Conservation (phyloP, 176 grass and related monocot species). For the Musa schizocarpa region DNA sequence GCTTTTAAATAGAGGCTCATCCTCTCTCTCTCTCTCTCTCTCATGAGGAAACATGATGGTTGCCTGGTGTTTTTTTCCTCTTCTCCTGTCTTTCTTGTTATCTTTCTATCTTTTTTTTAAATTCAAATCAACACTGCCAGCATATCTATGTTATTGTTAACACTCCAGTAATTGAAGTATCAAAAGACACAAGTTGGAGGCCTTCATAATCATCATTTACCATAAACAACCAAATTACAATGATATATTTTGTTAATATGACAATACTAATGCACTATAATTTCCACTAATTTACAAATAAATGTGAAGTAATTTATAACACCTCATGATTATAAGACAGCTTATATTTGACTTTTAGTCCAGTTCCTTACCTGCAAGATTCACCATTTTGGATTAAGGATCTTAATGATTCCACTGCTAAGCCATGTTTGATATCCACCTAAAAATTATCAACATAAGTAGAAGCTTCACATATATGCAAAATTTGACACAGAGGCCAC, state of each 20-base stretch:
- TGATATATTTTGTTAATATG: neutral
- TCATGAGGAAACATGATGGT: too few species aligned
- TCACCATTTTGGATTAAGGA: constrained; percentile 56
- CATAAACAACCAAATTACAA: neutral
- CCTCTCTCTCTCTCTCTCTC: too few species aligned
- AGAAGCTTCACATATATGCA: neutral
- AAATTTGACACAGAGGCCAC: neutral
- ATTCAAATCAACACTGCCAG: too few species aligned
- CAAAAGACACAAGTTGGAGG: neutral
- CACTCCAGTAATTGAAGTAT: too few species aligned
- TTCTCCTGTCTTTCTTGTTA: too few species aligned
- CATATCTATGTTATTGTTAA: too few species aligned
- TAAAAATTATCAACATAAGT: constrained; percentile 25
- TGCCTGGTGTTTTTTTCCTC: too few species aligned
- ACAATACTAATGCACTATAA: neutral
- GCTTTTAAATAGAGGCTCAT: too few species aligned
- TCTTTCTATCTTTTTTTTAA: too few species aligned
- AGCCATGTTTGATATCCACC: constrained; percentile 74
- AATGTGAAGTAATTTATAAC: neutral
- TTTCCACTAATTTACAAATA: neutral
- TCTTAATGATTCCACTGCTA: constrained; percentile 72
- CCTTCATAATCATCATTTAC: neutral
- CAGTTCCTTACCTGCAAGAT: constrained; percentile 49
- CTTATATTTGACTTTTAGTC: neutral
- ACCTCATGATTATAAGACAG: neutral